phyloP scores from a whole-genome alignment of 2,329 filamentous ascomycete genomes.

The Madurella fahalii region DNA sequence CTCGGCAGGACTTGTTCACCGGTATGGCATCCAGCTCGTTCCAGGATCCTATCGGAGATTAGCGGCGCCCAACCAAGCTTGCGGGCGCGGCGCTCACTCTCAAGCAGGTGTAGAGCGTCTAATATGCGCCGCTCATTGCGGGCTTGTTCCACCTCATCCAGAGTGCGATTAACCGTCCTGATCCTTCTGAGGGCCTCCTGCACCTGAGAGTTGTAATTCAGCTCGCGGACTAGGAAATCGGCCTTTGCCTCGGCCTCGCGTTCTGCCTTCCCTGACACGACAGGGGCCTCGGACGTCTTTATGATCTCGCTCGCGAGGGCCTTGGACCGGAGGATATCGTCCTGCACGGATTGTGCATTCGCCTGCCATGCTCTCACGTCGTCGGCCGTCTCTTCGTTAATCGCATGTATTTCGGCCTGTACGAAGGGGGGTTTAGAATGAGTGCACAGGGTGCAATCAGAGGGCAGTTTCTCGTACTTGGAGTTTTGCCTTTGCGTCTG shows the following conservation, averaged over 20 bases:
- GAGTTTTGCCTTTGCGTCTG: conserved; percentile 40
- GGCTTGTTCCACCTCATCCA: conserved; percentile 57
- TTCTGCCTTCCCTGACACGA: conserved; percentile 49
- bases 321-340: conserved; percentile 78
- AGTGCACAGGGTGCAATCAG: neutral
- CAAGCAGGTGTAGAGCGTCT: conserved; percentile 54
- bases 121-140: conserved; percentile 52
- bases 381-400: conserved; percentile 72
- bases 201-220: conserved; percentile 57
- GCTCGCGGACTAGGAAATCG: conserved; percentile 54
- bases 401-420: conserved; percentile 66
- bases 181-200: conserved; percentile 48
- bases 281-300: conserved; percentile 64
- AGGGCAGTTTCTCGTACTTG: conserved; percentile 35
- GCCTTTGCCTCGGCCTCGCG: conserved; percentile 51
- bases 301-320: conserved; percentile 77
- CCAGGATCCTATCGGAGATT: conserved; percentile 47
- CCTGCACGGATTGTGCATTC: conserved; percentile 78
- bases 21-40: conserved; percentile 56
- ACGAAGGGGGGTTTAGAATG: conserved; percentile 10
- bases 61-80: conserved; percentile 15
- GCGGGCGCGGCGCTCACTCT: conserved; percentile 40
- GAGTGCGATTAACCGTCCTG: conserved; percentile 55
- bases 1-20: conserved; percentile 57
- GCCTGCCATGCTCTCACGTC: conserved; percentile 83